Evolutionary conservation across 352 stramenopile species (phyloP), one percentile per base, ranked within the genome.

Genomic region (Phytophthora sansomeana): DNA sequence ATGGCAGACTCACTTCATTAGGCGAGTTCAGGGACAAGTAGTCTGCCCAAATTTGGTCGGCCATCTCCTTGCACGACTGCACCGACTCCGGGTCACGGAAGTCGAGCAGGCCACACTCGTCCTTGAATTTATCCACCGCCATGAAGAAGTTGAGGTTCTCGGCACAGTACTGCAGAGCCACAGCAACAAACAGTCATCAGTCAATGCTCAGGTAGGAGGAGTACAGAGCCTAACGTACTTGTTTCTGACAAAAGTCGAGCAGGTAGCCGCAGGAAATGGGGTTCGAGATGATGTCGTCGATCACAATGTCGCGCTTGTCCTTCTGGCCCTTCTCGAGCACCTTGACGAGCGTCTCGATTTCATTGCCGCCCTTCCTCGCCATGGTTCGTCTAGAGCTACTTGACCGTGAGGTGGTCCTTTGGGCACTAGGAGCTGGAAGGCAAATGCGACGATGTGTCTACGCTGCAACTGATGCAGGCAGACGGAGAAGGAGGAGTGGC

Each of bases 121-220:
- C 86, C 57, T 95, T 93, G 72, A 92, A 93, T 54, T 92, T 92
- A 69, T 93, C 87, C 1, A 93, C 87, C 3, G 87, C 87, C 87
- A 95, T 92, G 71, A 95, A 92, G 69, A 95, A 92, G 49, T 93
- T 93, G 17, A 95, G 67, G 72, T 95, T 93, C 72, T 93, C 85
- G 5, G 87, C 87, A 38, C 85, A 93, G 48, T 91, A 93, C 85
- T 93, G 14, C 39, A 41, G 16, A 44, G 54, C 4, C 6, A 36
- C 14, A 47, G 24, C 58, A 43, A 5, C 32, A 14, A 35, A 46
- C 44, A 46, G 7, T 42, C 36, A 5, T 21, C 36, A 21, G 14
- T 21, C 36, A 7, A 24, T 24, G 21, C 21, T 24, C 36, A 5
- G 7, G 14, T 9, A 26, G 1, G 6, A 28, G n/a, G 17, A 46